A percentile compares a stretch with the other conserved stretches of the same genome.
phyloP scores from a whole-genome alignment of 768 basidiomycete genomes.

The Mycena pura region DNA sequence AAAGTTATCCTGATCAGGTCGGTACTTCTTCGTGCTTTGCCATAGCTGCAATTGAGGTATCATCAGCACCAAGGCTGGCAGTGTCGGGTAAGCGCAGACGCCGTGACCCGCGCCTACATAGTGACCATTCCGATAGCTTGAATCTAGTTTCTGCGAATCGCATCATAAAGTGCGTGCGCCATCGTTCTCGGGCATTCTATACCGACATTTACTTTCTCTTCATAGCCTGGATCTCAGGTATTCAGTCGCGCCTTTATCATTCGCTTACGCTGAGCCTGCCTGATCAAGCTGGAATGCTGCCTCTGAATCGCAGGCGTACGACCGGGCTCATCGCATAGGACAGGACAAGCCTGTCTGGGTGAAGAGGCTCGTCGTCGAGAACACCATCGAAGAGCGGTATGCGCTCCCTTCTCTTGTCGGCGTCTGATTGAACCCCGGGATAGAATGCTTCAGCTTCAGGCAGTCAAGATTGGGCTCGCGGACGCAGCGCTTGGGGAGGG shows the following conservation, averaged over 20 bases:
- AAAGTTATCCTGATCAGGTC: conserved; percentile 73
- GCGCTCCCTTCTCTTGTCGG: no score
- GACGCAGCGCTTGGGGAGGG: conserved; percentile 79
- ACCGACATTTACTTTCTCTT: background rate
- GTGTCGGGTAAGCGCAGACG: conserved; percentile 55
- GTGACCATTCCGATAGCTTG: conserved; percentile 37
- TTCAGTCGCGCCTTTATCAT: no score
- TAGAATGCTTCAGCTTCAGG: conserved; percentile 74
- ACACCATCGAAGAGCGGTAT: conserved; percentile 80
- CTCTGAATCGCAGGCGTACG: conserved; percentile 70
- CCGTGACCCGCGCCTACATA: background rate
- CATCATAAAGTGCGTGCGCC: conserved; percentile 62
- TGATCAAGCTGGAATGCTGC: conserved; percentile 66
- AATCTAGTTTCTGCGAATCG: conserved; percentile 75
- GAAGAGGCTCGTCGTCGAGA: conserved; percentile 67
- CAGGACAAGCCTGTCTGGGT: conserved; percentile 74
- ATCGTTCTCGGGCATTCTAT: background rate
- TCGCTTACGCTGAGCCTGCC: background rate
- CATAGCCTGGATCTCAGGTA: conserved; percentile 67
- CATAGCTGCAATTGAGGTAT: background rate
- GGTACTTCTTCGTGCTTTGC: conserved; percentile 2
- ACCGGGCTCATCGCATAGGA: conserved; percentile 72
- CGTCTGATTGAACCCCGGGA: background rate
- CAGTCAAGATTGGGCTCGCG: conserved; percentile 68
- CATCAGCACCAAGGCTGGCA: conserved; percentile 66